These are phyloP conservation scores for Suhomyces kunorum DNA, from an alignment of 1,139 yeast genomes.

Conservation along the genomic window DNA sequence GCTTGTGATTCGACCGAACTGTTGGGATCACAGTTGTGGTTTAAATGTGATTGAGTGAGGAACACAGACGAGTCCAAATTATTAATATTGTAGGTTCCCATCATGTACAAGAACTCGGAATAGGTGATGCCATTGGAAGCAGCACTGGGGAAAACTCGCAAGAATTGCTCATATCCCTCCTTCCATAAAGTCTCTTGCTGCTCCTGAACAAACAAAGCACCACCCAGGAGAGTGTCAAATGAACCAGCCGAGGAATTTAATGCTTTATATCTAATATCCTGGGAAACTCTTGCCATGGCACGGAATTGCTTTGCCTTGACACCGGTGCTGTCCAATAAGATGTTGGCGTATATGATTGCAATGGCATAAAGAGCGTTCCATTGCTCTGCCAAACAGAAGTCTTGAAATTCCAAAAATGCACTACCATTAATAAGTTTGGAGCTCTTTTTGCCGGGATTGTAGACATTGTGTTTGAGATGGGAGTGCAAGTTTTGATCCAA, in stretches of 20 bases:
- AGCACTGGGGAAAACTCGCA: conserved; percentile 49
- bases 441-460: conserved; percentile 28
- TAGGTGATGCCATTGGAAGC: conserved; percentile 36
- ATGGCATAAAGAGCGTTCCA: conserved; percentile 73
- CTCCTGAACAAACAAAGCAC: conserved; percentile 53
- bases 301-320: conserved; percentile 45
- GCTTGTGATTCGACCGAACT: conserved; percentile 54
- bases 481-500: conserved; percentile 54
- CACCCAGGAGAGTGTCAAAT: conserved; percentile 51
- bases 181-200: conserved; percentile 64
- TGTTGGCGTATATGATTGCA: conserved; percentile 56
- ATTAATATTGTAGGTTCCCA: conserved; percentile 76
- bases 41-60: conserved; percentile 66
- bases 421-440: conserved; percentile 41
- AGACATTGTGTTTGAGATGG: conserved; percentile 54
- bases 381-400: conserved; percentile 62
- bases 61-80: conserved; percentile 66
- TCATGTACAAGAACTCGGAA: conserved; percentile 57
- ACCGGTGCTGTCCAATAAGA: conserved; percentile 47
- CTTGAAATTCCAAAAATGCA: conserved; percentile 58
- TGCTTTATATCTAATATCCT: conserved; percentile 63
- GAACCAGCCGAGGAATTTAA: conserved; percentile 60
- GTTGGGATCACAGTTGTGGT: conserved; percentile 78
- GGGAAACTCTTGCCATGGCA: conserved; percentile 71
- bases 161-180: conserved; percentile 54